Percentiles rank a stretch among this genome's conserved stretches.
These are phyloP conservation scores for Plasmodium blacklocki DNA, from an alignment of 169 alveolate genomes.

Conservation along the genomic window DNA sequence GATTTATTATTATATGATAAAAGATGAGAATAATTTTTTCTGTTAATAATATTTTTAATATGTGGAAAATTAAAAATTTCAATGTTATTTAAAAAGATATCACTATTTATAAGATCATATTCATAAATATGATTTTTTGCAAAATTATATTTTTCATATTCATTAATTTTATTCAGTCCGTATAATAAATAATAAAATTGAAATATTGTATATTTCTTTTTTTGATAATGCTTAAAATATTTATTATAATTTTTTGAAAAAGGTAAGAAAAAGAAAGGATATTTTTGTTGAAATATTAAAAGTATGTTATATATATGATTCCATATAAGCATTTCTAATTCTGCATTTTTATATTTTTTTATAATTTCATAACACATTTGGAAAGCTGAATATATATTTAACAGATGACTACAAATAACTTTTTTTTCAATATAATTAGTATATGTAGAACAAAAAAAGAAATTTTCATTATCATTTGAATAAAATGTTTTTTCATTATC, in stretches of 20 bases:
- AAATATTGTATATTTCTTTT: slow-evolving; percentile 34
- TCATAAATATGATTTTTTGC: neutral
- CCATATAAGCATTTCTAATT: slow-evolving; percentile 72
- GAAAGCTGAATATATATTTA: slow-evolving; percentile 39
- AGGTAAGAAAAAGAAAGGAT: slow-evolving; percentile 67
- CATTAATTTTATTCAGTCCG: slow-evolving; percentile 30
- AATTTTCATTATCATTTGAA: slow-evolving; percentile 2
- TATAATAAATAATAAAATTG: slow-evolving; percentile 56
- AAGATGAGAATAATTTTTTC: neutral
- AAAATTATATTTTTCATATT: slow-evolving; percentile 23
- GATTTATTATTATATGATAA: neutral
- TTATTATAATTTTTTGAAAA: slow-evolving; percentile 42
- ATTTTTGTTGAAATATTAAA: slow-evolving; percentile 66
- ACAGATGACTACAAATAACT: slow-evolving; percentile 58
- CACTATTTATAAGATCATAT: neutral
- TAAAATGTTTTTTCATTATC: neutral
- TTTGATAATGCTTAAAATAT: slow-evolving; percentile 52
- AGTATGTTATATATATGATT: slow-evolving; percentile 43
- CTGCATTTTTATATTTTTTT: slow-evolving; percentile 15
- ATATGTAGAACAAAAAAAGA: slow-evolving; percentile 53
- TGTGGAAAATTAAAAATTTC: neutral
- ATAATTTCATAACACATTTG: slow-evolving; percentile 23
- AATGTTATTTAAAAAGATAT: neutral
- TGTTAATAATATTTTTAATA: neutral
- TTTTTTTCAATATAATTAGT: slow-evolving; percentile 69